Evolutionary conservation across 2,329 filamentous ascomycete genomes (phyloP).

Genomic region (Bipolaris zeicola): DNA sequence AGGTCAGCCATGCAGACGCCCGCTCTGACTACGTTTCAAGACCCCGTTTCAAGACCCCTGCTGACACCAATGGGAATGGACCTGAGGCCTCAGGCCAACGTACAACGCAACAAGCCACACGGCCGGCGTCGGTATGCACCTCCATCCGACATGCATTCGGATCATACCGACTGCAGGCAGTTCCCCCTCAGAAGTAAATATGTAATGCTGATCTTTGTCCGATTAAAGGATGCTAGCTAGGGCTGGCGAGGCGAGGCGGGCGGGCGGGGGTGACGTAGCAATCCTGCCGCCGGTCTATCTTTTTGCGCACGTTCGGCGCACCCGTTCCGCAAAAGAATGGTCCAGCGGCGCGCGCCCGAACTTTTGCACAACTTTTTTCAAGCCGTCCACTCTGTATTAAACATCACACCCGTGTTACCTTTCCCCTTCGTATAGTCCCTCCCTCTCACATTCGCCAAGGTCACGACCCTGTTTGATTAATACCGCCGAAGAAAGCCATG

Average conservation of each 20-base stretch:
- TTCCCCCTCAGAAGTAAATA: too few relatives aligned
- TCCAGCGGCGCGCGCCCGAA: slow-evolving; percentile 5
- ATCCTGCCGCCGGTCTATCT: neutral
- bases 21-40: slow-evolving; percentile 41
- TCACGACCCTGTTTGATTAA: neutral
- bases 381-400: too few relatives aligned
- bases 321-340: slow-evolving; percentile 8
- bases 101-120: neutral
- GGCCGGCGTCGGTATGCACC: neutral
- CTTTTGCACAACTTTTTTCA: slow-evolving; percentile 17
- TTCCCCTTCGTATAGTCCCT: too few relatives aligned
- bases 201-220: neutral
- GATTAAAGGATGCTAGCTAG: neutral
- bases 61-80: slow-evolving; percentile 35
- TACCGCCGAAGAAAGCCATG: slow-evolving; percentile 15
- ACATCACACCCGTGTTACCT: too few relatives aligned
- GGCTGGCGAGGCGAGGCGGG: neutral
- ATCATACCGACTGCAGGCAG: too few relatives aligned
- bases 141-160: neutral
- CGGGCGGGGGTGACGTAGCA: slow-evolving; percentile 11
- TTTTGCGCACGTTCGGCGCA: slow-evolving; percentile 12
- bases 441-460: neutral
- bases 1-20: slow-evolving; percentile 45
- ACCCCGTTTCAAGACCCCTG: slow-evolving; percentile 45
- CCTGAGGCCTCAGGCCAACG: slow-evolving; percentile 28